Percentiles rank a stretch among this genome's conserved stretches.
Evolutionary conservation across 345 rosid genomes (phyloP).

Genomic region (Eucalyptus caleyi): DNA sequence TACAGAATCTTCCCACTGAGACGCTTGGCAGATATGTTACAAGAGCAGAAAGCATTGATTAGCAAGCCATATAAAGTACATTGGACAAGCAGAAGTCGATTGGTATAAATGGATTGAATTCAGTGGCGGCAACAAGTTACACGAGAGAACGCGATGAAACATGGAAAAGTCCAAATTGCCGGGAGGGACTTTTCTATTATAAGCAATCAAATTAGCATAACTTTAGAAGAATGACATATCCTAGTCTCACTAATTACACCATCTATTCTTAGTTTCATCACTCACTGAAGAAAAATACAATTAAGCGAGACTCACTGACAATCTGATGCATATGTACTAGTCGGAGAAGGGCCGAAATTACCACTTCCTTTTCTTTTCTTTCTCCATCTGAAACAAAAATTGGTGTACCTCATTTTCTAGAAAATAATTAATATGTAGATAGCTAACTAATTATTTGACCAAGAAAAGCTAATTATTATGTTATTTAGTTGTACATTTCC

Average conservation of each 20-base stretch:
- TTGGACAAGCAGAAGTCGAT: not conserved
- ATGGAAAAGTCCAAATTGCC: not conserved
- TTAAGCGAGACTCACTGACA: not conserved
- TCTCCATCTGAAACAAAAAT: too few species aligned
- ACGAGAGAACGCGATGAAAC: not conserved
- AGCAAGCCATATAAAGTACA: not conserved
- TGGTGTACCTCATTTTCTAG: too few species aligned
- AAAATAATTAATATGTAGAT: too few species aligned
- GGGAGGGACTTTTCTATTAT: not conserved
- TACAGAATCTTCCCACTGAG: not conserved
- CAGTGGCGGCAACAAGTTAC: not conserved
- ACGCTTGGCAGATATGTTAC: not conserved
- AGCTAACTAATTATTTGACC: too few species aligned
- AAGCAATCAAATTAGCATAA: not conserved
- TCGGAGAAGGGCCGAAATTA: not conserved
- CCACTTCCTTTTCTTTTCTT: not conserved
- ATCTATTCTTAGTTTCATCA: conserved; percentile 2
- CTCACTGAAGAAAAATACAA: not conserved
- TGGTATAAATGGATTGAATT: not conserved
- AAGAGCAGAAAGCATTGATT: not conserved
- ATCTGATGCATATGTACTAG: not conserved
- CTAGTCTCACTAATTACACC: not conserved
- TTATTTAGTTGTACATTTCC: too few species aligned
- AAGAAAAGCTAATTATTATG: too few species aligned
- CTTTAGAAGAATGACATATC: not conserved